These are phyloP conservation scores for Decorospora gaudefroyi DNA, from an alignment of 2,329 filamentous ascomycete species.

Conservation along the genomic window DNA sequence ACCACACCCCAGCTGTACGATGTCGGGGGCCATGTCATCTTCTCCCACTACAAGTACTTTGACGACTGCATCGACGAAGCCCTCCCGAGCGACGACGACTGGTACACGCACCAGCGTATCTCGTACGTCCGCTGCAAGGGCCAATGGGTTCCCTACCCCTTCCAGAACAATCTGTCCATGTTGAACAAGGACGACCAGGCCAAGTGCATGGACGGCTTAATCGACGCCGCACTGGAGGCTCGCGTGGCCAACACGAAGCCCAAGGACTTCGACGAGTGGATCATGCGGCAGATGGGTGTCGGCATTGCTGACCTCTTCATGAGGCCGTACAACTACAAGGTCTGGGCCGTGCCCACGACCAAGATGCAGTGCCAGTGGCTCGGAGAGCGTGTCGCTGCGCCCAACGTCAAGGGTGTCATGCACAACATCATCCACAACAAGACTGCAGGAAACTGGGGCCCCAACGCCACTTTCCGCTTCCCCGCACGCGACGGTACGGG, in stretches of 20 bases:
- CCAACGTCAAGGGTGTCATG: conserved; percentile 90
- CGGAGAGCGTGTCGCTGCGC: conserved; percentile 95
- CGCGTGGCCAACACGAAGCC: conserved; percentile 90
- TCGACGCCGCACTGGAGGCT: conserved; percentile 86
- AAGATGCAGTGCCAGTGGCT: conserved; percentile 99
- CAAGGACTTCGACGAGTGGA: conserved; percentile 98
- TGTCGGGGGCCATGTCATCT: conserved; percentile 97
- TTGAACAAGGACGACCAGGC: conserved; percentile 97
- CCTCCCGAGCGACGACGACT: conserved; percentile 89
- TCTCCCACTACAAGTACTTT: conserved; percentile 99
- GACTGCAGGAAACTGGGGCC: conserved; percentile 95
- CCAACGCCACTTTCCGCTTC: conserved; percentile 98
- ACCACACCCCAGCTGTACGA: conserved; percentile 75
- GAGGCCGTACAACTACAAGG: conserved; percentile 99
- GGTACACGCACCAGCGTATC: conserved; percentile 97
- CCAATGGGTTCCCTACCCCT: conserved; percentile 97
- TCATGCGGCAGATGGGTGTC: conserved; percentile 84
- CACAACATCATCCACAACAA: conserved; percentile 96
- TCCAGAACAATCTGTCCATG: conserved; percentile 99
- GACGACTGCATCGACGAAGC: conserved; percentile 98
- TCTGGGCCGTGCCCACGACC: conserved; percentile 97
- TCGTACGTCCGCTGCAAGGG: conserved; percentile 98
- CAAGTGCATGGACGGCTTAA: conserved; percentile 90
- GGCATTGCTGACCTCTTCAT: conserved; percentile 96
- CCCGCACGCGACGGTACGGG: conserved; percentile 93